Percentiles rank a stretch among this genome's conserved stretches.
These are phyloP conservation scores for Dacryopinax primogenitus DNA, from an alignment of 768 basidiomycete species.

Conservation along the genomic window DNA sequence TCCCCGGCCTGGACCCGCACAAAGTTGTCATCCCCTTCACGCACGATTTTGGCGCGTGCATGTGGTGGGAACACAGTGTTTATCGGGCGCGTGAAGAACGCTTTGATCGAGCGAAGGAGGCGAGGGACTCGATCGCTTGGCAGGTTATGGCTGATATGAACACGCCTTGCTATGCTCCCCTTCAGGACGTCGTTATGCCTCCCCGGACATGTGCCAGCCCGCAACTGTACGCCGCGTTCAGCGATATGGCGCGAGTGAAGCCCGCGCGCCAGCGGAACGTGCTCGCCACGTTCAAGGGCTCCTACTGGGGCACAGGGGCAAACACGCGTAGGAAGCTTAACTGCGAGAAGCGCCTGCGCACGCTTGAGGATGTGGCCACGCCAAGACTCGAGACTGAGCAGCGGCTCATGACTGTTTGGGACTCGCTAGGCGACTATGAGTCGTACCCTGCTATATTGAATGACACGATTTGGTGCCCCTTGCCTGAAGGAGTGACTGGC, in stretches of 20 bases:
- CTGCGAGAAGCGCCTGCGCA: conserved; percentile 22
- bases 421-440: conserved; percentile 21
- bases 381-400: not conserved
- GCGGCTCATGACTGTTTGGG: conserved; percentile 19
- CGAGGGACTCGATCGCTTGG: conserved; percentile 20
- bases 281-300: conserved; percentile 25
- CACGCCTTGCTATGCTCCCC: conserved; percentile 27
- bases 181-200: conserved; percentile 27
- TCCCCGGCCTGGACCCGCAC: conserved; percentile 20
- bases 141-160: conserved; percentile 28
- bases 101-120: conserved; percentile 8
- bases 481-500: conserved; percentile 25
- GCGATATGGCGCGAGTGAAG: conserved; percentile 19
- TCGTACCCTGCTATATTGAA: conserved; percentile 25
- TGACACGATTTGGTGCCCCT: conserved; percentile 25
- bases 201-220: conserved; percentile 24
- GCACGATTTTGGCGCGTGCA: conserved; percentile 29
- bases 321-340: conserved; percentile 22
- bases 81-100: conserved; percentile 15
- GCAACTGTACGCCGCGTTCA: conserved; percentile 22
- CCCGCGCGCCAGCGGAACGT: conserved; percentile 21
- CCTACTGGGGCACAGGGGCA: conserved; percentile 28
- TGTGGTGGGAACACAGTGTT: conserved; percentile 24
- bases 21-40: conserved; percentile 23
- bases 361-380: conserved; percentile 16